Percentiles rank a stretch among this genome's conserved stretches.
Evolutionary conservation across 305 asterid species (phyloP).

Genomic region (Ilex paraguariensis): DNA sequence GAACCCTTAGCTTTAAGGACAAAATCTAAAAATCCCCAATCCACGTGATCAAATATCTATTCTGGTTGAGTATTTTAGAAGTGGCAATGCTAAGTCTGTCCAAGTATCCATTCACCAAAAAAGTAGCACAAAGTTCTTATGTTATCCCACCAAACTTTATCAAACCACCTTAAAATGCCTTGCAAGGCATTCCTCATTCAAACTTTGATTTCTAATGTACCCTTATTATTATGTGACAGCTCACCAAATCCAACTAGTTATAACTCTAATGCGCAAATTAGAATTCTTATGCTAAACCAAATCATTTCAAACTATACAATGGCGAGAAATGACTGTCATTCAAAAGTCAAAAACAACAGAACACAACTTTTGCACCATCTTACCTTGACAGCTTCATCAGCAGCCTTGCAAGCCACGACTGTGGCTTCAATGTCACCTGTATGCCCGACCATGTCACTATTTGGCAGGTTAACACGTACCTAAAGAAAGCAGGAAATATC

Average conservation of each 20-base stretch:
- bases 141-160: too few species aligned
- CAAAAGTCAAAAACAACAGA: background rate
- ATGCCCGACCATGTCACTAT: slow-evolving; percentile 97
- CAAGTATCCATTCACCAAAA: too few species aligned
- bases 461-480: slow-evolving; percentile 93
- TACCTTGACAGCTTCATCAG: slow-evolving; percentile 98
- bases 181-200: too few species aligned
- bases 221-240: background rate
- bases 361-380: background rate
- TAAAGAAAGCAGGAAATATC: slow-evolving; percentile 15
- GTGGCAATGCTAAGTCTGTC: too few species aligned
- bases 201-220: too few species aligned
- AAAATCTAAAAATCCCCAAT: too few species aligned
- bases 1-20: too few species aligned
- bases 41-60: too few species aligned
- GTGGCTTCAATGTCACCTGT: slow-evolving; percentile 96
- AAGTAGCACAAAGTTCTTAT: too few species aligned
- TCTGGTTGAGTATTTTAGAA: too few species aligned
- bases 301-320: background rate
- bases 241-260: background rate
- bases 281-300: background rate
- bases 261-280: background rate
- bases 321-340: background rate
- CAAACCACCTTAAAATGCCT: too few species aligned
- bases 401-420: slow-evolving; percentile 86